Evolutionary conservation across 768 basidiomycete genomes (phyloP).

Genomic region (Pleurotus eryngii): DNA sequence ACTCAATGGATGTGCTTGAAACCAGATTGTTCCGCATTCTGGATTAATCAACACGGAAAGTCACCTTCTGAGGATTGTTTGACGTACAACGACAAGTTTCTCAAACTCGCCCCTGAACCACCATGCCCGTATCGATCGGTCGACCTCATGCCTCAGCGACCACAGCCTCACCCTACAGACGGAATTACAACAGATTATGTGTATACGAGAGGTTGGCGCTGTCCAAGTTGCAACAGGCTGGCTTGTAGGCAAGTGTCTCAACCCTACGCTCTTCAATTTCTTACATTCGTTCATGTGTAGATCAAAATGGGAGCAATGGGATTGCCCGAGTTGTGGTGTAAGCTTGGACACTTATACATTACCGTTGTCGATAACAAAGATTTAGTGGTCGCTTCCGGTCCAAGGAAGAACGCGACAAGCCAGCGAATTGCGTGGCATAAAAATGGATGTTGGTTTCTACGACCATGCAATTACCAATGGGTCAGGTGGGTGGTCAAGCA

Average conservation of each 20-base stretch:
- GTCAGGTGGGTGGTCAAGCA: slow-evolving; percentile 27
- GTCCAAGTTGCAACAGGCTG: slow-evolving; percentile 63
- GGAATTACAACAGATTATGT: slow-evolving; percentile 49
- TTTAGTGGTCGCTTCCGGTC: slow-evolving; percentile 16
- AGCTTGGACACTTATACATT: slow-evolving; percentile 1
- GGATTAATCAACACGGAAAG: slow-evolving; percentile 30
- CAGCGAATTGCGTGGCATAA: slow-evolving; percentile 32
- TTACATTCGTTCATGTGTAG: slow-evolving; percentile 31
- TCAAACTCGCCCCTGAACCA: slow-evolving; percentile 32
- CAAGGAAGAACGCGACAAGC: slow-evolving; percentile 27
- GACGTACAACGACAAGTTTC: slow-evolving; percentile 46
- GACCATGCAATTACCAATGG: slow-evolving; percentile 27
- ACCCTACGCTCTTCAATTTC: not conserved
- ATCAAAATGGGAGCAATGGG: slow-evolving; percentile 72
- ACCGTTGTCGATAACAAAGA: not conserved
- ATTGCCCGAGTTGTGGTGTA: slow-evolving; percentile 64
- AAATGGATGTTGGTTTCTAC: slow-evolving; percentile 25
- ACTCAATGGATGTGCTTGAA: slow-evolving; percentile 62
- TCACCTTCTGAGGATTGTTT: slow-evolving; percentile 30
- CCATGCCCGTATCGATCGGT: slow-evolving; percentile 30
- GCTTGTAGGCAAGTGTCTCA: slow-evolving; percentile 57
- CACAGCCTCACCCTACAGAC: slow-evolving; percentile 20
- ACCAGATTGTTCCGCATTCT: slow-evolving; percentile 56
- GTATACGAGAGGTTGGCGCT: slow-evolving; percentile 69
- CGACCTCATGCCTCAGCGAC: slow-evolving; percentile 35